Base-by-base conservation (phyloP, 1,139 yeast species). In the Lodderomyces metapsilosis region DNA sequence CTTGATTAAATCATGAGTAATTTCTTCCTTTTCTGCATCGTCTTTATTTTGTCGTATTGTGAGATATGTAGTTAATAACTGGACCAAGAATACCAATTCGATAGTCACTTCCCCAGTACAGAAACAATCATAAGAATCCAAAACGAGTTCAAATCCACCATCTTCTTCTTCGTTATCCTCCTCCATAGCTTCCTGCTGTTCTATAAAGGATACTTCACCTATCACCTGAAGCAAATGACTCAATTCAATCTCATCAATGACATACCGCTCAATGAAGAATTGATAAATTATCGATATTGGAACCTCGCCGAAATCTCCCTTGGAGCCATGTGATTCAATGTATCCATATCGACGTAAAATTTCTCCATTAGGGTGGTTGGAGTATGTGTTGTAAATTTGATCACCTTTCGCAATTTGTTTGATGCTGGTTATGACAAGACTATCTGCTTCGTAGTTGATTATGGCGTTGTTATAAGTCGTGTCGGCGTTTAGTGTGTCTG, bases 291-390 rank as follows among this genome's bases (percentile, higher is more conserved):
- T 53, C 0, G 48, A 39, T 37, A 82, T 47, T 1, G 82, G 73
- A 2, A 92, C 56, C 58, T 92, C 98, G 6, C 84, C 96, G 52
- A 87, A 84, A 58, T 92, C 98, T 57, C 70, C 80, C 40, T 76
- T 78, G 1, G 96, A 87, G 0, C 91, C 91, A 10, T 72, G 73
- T 45, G 70, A 61, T 61, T 92, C 97, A 17, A 88, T 94, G 54
- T 88, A 92, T 0, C 98, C 98, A 52, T 91, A 92, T 43, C 96
- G 75, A 53, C 98, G 78, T 44, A 92, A 69, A 28, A 92, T 73
- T 54, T 92, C 98, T 24, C 92, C 71, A 58, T 91, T 91, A 20
- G 98, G 95, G 50, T 87, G 83, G 40, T 88, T 94, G 2, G 96
- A 95, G 59, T 92, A 92, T 0, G 91, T 85, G 61, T 91, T 91